Conservation (phyloP, 495 filamentous ascomycete species). For the Podospora pseudopauciseta region DNA sequence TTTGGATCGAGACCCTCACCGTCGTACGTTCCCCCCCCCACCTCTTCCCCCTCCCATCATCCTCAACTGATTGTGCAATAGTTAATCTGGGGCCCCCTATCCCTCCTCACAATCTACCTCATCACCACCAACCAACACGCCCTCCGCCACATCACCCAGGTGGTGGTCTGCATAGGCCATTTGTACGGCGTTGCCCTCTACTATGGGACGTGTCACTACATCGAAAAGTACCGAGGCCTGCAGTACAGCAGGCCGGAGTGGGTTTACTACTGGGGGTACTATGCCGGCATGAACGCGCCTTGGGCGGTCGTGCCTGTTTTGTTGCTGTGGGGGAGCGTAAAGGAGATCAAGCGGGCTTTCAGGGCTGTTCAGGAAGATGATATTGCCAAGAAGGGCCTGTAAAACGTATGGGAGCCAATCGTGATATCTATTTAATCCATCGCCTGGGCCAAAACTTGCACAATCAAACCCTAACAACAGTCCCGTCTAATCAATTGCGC, state of each 20-base stretch:
- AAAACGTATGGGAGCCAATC: background rate
- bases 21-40: constrained; percentile 49
- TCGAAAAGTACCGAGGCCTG: constrained; percentile 53
- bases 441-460: too few relatives aligned
- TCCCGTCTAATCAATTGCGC: background rate
- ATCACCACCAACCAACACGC: constrained; percentile 50
- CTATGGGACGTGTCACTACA: constrained; percentile 74
- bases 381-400: background rate
- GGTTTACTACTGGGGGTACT: constrained; percentile 87
- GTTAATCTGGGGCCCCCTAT: constrained; percentile 75
- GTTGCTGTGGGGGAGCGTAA: constrained; percentile 49
- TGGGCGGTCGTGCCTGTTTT: constrained; percentile 73
- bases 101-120: constrained; percentile 59
- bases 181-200: constrained; percentile 85
- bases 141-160: constrained; percentile 66
- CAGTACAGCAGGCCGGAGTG: constrained; percentile 71
- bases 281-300: constrained; percentile 77
- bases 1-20: constrained; percentile 82
- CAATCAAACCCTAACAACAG: background rate
- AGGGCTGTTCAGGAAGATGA: background rate
- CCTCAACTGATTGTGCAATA: constrained; percentile 11
- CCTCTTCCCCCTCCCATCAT: background rate
- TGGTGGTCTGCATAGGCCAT: constrained; percentile 71
- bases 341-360: constrained; percentile 44
- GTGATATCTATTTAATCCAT: too few relatives aligned